These are phyloP conservation scores for Annulohypoxylon nitens DNA, from an alignment of 495 filamentous ascomycete genomes.

Conservation along the genomic window DNA sequence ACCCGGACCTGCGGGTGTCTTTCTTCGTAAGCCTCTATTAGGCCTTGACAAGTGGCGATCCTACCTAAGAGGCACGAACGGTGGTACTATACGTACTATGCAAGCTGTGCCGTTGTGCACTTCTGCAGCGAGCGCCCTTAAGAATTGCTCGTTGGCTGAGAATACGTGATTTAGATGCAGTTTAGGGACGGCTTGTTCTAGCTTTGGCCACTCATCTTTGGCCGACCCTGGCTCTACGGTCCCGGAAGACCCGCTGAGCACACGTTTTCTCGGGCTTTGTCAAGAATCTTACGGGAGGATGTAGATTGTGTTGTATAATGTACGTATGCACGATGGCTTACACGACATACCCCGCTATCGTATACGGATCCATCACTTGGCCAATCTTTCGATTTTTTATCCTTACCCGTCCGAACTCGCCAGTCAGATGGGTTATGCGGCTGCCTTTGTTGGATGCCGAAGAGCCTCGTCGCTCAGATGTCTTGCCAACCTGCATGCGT, in stretches of 20 bases:
- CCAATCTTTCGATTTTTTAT: slow-evolving; percentile 19
- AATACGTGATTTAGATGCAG: slow-evolving; percentile 32
- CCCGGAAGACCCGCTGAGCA: slow-evolving; percentile 30
- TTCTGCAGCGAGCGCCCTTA: slow-evolving; percentile 1
- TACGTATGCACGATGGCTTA: slow-evolving; percentile 45
- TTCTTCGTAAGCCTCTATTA: slow-evolving; percentile 35
- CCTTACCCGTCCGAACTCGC: slow-evolving; percentile 19
- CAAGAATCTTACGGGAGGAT: slow-evolving; percentile 21
- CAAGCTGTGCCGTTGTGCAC: slow-evolving; percentile 11
- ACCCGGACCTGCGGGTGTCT: slow-evolving; percentile 20
- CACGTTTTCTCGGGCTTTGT: slow-evolving; percentile 40
- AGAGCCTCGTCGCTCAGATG: slow-evolving; percentile 39
- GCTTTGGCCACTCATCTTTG: slow-evolving; percentile 30
- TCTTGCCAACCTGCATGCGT: slow-evolving; percentile 31
- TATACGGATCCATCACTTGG: slow-evolving; percentile 35
- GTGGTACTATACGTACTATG: slow-evolving; percentile 13
- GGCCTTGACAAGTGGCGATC: slow-evolving; percentile 41
- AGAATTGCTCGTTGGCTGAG: slow-evolving; percentile 26
- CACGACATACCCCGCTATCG: slow-evolving; percentile 43
- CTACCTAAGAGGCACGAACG: slow-evolving; percentile 36
- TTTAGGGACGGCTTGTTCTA: slow-evolving; percentile 1
- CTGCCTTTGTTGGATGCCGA: slow-evolving; percentile 34
- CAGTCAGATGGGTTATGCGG: slow-evolving; percentile 28
- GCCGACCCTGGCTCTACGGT: slow-evolving; percentile 28
- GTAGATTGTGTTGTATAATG: slow-evolving; percentile 31